Evolutionary conservation across 2,329 filamentous ascomycete genomes (phyloP).

Genomic region (Dactylella cylindrospora): DNA sequence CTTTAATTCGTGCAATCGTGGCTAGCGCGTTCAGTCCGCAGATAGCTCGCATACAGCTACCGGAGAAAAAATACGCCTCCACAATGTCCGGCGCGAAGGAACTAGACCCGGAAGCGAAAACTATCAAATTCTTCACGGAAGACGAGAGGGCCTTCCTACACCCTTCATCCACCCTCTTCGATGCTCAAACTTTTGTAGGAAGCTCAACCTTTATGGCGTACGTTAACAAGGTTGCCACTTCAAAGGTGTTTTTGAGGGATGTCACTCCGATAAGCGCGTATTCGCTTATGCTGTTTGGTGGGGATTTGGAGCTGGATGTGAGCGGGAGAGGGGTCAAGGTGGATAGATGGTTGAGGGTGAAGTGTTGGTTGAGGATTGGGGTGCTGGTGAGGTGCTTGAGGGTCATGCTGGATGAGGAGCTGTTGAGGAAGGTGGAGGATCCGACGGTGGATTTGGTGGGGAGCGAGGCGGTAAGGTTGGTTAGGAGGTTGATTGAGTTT

Average conservation of each 20-base stretch:
- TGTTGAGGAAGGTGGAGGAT: conserved; percentile 78
- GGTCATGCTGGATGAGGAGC: conserved; percentile 80
- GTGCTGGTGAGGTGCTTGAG: conserved; percentile 81
- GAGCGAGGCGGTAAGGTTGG: conserved; percentile 72
- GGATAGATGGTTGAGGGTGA: conserved; percentile 82
- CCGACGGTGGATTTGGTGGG: conserved; percentile 62
- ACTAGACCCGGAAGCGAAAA: conserved; percentile 84
- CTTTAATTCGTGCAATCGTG: conserved; percentile 68
- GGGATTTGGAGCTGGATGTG: conserved; percentile 81
- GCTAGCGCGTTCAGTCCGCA: conserved; percentile 79
- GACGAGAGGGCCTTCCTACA: conserved; percentile 90
- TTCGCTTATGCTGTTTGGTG: conserved; percentile 82
- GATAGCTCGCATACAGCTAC: conserved; percentile 86
- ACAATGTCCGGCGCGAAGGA: conserved; percentile 87
- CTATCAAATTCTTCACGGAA: conserved; percentile 90
- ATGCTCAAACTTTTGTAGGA: conserved; percentile 73
- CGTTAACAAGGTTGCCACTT: conserved; percentile 87
- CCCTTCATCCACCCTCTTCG: conserved; percentile 82
- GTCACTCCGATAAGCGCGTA: conserved; percentile 92
- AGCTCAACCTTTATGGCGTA: conserved; percentile 80
- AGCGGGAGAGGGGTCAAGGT: conserved; percentile 82
- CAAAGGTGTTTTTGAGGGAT: conserved; percentile 85
- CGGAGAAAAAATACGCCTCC: conserved; percentile 90
- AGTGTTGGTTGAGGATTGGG: conserved; percentile 92
- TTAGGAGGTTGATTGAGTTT: conserved; percentile 79